Conservation (phyloP, 108 stramenopile species). For the Bacterosira constricta region DNA sequence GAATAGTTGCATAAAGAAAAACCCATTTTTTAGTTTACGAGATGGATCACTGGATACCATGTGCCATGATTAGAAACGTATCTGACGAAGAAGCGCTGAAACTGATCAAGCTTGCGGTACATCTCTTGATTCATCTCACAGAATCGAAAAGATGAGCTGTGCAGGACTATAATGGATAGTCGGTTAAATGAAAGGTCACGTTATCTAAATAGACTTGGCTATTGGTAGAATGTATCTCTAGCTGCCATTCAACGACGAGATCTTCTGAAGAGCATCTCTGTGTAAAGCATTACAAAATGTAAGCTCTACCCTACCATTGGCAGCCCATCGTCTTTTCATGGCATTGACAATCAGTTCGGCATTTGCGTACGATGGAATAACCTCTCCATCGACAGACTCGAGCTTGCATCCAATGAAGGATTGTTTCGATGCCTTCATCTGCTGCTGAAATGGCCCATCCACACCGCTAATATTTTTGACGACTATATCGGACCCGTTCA, state of each 20-base stretch:
- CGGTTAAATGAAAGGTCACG: no score
- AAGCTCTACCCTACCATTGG: conserved; percentile 65
- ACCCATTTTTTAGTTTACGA: no score
- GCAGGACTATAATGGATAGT: no score
- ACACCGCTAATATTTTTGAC: conserved; percentile 74
- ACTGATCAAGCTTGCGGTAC: no score
- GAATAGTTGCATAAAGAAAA: no score
- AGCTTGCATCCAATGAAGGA: conserved; percentile 50
- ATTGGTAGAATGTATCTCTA: not conserved
- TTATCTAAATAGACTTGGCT: no score
- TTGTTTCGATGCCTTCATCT: conserved; percentile 39
- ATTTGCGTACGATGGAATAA: conserved; percentile 80
- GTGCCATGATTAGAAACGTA: no score
- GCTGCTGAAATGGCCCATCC: conserved; percentile 62
- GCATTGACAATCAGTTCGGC: conserved; percentile 72
- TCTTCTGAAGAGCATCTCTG: conserved; percentile 22
- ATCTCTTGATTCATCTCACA: no score
- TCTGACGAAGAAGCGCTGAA: no score
- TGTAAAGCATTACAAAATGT: conserved; percentile 68
- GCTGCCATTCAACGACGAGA: not conserved
- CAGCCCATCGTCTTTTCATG: conserved; percentile 75
- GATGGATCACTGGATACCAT: no score
- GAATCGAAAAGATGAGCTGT: no score
- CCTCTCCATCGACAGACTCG: conserved; percentile 79
- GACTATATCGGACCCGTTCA: conserved; percentile 53